Percentiles rank a stretch among this genome's conserved stretches.
Evolutionary conservation across 176 grass and related monocot species (phyloP).

Genomic region (Avena atlantica): DNA sequence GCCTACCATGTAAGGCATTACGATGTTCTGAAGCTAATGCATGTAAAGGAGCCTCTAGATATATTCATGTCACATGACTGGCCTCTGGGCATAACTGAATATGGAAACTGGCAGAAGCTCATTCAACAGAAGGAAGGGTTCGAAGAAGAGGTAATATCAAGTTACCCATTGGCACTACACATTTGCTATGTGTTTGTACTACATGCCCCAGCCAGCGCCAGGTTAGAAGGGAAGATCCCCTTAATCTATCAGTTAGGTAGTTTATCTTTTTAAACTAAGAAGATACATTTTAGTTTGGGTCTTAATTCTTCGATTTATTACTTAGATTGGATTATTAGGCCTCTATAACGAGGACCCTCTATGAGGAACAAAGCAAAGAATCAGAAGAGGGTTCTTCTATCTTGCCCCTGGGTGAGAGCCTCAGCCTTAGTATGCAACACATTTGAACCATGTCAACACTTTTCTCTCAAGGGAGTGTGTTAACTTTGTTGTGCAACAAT

Average conservation of each 20-base stretch:
- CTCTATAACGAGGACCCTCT: neutral
- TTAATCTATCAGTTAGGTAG: neutral
- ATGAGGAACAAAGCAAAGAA: neutral
- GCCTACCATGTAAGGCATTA: slow-evolving; percentile 90
- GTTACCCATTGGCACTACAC: slow-evolving; percentile 10
- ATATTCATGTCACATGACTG: slow-evolving; percentile 99
- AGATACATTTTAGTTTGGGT: neutral
- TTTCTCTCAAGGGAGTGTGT: neutral
- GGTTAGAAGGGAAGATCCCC: neutral
- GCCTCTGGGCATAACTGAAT: slow-evolving; percentile 94
- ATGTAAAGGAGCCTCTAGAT: slow-evolving; percentile 81
- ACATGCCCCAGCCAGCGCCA: neutral
- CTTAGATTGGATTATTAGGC: slow-evolving; percentile 1
- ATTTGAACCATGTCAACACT: neutral
- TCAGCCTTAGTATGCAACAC: neutral
- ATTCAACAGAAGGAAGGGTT: slow-evolving; percentile 56
- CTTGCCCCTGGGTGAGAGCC: neutral
- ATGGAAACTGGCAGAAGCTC: slow-evolving; percentile 82
- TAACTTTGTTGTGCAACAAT: neutral
- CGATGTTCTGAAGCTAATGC: slow-evolving; percentile 85
- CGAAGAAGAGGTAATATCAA: slow-evolving; percentile 65
- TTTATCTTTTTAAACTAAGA: neutral
- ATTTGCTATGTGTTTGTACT: neutral
- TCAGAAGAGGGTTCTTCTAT: neutral
- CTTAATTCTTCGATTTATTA: neutral